Evolutionary conservation across 2,329 filamentous ascomycete species (phyloP).

Genomic region (Colletotrichum gigasporum): DNA sequence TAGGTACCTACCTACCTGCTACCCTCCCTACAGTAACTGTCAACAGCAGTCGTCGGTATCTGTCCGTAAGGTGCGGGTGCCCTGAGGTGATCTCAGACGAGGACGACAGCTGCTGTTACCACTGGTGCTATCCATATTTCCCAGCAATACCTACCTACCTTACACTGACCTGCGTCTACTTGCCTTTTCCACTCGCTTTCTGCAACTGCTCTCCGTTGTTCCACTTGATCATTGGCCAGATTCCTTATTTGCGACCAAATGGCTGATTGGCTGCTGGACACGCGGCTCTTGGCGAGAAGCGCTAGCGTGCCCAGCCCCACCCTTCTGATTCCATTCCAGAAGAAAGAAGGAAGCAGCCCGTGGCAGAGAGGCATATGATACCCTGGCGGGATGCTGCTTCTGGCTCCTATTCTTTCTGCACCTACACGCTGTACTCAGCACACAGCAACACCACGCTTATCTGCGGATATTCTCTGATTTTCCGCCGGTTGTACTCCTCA

Average conservation of each 20-base stretch:
- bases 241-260: neutral
- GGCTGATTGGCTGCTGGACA: constrained; percentile 3
- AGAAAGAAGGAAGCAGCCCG: constrained; percentile 24
- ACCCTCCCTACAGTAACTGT: no score
- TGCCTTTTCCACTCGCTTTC: neutral
- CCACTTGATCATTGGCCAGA: neutral
- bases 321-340: constrained; percentile 21
- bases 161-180: no score
- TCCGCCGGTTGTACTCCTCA: neutral
- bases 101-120: no score
- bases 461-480: constrained; percentile 10
- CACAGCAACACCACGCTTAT: neutral
- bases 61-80: no score
- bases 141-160: no score
- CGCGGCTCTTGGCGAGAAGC: constrained; percentile 27
- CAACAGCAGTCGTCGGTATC: no score
- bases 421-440: neutral
- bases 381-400: neutral
- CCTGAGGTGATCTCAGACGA: no score
- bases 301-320: neutral
- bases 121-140: neutral
- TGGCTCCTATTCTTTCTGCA: neutral
- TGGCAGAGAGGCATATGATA: neutral
- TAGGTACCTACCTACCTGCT: no score
- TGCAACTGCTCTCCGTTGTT: no score